Evolutionary conservation across 2,329 filamentous ascomycete species (phyloP).

Genomic region (Diaporthe amygdali): DNA sequence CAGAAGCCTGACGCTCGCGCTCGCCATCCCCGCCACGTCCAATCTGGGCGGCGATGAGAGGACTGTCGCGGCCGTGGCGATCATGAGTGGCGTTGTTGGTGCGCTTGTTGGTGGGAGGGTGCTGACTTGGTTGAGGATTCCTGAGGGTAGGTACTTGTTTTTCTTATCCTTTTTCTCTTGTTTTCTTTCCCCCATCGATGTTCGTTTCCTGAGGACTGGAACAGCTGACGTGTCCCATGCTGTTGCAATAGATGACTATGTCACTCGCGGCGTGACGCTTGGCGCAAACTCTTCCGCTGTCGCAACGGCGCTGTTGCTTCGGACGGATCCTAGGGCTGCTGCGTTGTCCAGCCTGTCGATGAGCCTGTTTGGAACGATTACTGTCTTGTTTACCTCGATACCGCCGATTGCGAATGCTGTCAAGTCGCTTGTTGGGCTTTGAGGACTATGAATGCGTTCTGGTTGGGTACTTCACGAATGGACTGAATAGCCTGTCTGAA

Average conservation of each 20-base stretch:
- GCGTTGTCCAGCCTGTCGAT: slow-evolving; percentile 65
- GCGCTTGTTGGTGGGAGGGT: slow-evolving; percentile 59
- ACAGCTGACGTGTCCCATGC: background rate
- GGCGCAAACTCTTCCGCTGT: slow-evolving; percentile 66
- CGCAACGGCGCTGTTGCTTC: slow-evolving; percentile 60
- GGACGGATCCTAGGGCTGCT: slow-evolving; percentile 62
- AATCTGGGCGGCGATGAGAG: slow-evolving; percentile 63
- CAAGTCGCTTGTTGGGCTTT: slow-evolving; percentile 51
- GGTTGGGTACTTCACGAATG: background rate
- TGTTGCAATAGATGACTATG: slow-evolving; percentile 58
- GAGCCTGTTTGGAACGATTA: slow-evolving; percentile 65
- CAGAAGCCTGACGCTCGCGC: slow-evolving; percentile 62
- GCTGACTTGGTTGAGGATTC: slow-evolving; percentile 54
- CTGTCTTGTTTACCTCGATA: slow-evolving; percentile 62
- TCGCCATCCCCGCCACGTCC: slow-evolving; percentile 61
- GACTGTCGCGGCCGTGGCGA: slow-evolving; percentile 60
- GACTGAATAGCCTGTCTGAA: background rate
- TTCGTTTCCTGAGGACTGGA: background rate
- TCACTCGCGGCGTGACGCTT: slow-evolving; percentile 66
- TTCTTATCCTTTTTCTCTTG: background rate
- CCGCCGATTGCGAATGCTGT: slow-evolving; percentile 56
- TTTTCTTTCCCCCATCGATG: background rate
- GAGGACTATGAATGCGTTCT: slow-evolving; percentile 37
- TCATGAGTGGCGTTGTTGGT: slow-evolving; percentile 64
- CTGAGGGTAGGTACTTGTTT: slow-evolving; percentile 49